Conservation (phyloP, 768 basidiomycete genomes). For the Tulasnella sp. region DNA sequence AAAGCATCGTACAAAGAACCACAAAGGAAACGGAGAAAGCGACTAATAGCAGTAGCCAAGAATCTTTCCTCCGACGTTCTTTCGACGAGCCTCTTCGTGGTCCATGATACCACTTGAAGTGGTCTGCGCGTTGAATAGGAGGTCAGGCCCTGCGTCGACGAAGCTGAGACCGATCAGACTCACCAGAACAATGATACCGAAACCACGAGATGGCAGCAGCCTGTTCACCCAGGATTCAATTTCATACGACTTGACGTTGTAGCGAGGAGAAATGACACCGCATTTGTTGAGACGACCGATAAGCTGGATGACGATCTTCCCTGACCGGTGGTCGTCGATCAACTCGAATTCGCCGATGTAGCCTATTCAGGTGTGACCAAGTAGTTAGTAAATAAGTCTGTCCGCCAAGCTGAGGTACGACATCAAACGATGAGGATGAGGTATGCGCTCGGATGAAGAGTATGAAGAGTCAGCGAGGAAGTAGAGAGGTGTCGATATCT, state of each 20-base stretch:
- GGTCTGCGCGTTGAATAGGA: constrained; percentile 40
- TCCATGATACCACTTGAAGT: constrained; percentile 97
- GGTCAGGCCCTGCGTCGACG: neutral
- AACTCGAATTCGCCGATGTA: constrained; percentile 99
- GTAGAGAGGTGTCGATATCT: constrained; percentile 36
- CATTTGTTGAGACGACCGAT: constrained; percentile 98
- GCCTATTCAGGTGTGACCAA: constrained; percentile 41
- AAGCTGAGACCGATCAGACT: constrained; percentile 22
- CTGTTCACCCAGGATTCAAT: constrained; percentile 97
- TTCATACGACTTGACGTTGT: constrained; percentile 86
- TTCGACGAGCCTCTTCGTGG: constrained; percentile 97
- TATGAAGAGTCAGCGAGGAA: neutral
- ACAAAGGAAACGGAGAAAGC: neutral
- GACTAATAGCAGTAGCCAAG: constrained; percentile 80
- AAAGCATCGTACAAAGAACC: neutral
- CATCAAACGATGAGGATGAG: neutral
- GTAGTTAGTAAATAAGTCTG: neutral
- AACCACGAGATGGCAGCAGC: constrained; percentile 89
- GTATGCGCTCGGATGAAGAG: neutral
- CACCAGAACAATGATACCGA: constrained; percentile 92
- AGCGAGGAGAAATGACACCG: constrained; percentile 99
- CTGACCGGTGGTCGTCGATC: constrained; percentile 96
- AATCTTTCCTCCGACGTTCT: constrained; percentile 94
- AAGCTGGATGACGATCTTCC: constrained; percentile 96
- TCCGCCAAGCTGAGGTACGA: neutral